Evolutionary conservation across 2,329 filamentous ascomycete genomes (phyloP).

Genomic region (Penicillium sp.): DNA sequence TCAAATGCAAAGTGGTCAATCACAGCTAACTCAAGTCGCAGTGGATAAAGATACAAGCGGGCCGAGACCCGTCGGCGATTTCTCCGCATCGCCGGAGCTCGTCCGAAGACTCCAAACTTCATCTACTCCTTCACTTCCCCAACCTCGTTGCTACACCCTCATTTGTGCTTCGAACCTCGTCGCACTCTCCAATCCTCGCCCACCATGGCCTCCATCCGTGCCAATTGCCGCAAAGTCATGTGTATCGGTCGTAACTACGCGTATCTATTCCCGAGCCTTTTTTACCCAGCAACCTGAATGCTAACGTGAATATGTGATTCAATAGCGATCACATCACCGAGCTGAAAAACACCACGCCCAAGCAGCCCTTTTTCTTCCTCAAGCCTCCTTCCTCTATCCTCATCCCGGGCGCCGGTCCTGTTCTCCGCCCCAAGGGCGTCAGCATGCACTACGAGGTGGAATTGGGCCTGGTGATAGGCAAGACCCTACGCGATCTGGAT

Average conservation of each 20-base stretch:
- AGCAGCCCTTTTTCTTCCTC: constrained; percentile 98
- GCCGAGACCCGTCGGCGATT: background rate
- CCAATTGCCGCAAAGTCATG: constrained; percentile 66
- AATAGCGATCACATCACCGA: constrained; percentile 84
- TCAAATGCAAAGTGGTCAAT: background rate
- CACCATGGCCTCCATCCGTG: constrained; percentile 44
- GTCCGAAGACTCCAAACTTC: constrained; percentile 5
- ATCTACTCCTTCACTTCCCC: background rate
- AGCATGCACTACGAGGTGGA: constrained; percentile 94
- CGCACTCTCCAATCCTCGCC: constrained; percentile 25
- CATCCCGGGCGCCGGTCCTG: constrained; percentile 68
- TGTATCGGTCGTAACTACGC: constrained; percentile 97
- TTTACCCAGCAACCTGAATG: background rate
- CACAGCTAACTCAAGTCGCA: background rate
- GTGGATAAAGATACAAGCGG: constrained; percentile 1
- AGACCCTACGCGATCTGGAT: constrained; percentile 68
- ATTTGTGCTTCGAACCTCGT: background rate
- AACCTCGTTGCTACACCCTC: background rate
- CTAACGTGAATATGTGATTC: background rate
- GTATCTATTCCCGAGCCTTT: constrained; percentile 32
- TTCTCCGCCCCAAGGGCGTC: constrained; percentile 76
- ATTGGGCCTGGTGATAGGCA: constrained; percentile 82
- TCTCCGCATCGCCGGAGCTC: constrained; percentile 27
- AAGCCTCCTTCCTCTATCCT: constrained; percentile 88
- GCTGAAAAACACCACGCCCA: constrained; percentile 78